phyloP scores from a whole-genome alignment of 2,329 filamentous ascomycete genomes.

The Penicillium sp. region DNA sequence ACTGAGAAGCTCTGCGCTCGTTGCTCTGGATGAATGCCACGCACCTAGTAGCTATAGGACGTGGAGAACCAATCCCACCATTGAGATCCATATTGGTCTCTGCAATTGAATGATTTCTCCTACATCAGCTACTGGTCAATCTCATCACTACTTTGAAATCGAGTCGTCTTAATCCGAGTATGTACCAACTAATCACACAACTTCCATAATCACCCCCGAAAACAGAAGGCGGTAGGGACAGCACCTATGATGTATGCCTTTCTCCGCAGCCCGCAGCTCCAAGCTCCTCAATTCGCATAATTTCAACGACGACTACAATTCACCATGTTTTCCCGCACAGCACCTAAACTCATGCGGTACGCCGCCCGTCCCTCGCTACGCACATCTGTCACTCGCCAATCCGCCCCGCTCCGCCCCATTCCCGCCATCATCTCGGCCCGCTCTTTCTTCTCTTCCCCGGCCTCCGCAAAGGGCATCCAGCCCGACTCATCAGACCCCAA shows the following conservation, averaged over 20 bases:
- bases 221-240: constrained; percentile 4
- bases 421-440: constrained; percentile 8
- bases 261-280: constrained; percentile 6
- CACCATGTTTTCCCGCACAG: constrained; percentile 39
- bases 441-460: constrained; percentile 38
- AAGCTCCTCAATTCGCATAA: background rate
- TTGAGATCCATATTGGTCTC: too few relatives aligned
- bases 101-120: too few relatives aligned
- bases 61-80: too few relatives aligned
- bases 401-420: constrained; percentile 9
- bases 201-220: background rate
- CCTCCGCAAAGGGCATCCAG: constrained; percentile 52
- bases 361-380: constrained; percentile 23
- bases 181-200: background rate
- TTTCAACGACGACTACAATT: background rate
- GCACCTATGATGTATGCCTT: constrained; percentile 11
- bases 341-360: constrained; percentile 41
- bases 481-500: constrained; percentile 58
- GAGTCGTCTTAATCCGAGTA: too few relatives aligned
- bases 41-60: too few relatives aligned
- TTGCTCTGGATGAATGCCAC: too few relatives aligned
- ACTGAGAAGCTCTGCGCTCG: too few relatives aligned
- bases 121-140: too few relatives aligned
- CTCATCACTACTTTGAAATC: too few relatives aligned
- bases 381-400: constrained; percentile 10